A percentile compares a stretch with the other conserved stretches of the same genome.
Evolutionary conservation across 179 eudicot genomes (phyloP).

Genomic region (Gypsophila paniculata): DNA sequence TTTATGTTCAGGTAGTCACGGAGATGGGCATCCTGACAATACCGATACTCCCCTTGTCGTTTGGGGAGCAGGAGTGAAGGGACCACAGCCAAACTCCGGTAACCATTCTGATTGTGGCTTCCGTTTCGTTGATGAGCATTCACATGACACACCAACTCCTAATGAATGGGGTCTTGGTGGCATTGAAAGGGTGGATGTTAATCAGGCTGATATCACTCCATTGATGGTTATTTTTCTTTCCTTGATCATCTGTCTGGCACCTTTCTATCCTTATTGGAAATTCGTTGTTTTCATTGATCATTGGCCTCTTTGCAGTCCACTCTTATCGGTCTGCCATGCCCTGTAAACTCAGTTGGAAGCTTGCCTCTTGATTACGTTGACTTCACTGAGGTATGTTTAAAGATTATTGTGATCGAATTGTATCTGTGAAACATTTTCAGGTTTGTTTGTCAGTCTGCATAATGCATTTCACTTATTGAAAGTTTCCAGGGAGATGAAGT

Average conservation of each 20-base stretch:
- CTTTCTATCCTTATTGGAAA: conserved; percentile 8
- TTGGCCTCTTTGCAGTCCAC: conserved; percentile 63
- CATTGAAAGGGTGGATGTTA: conserved; percentile 88
- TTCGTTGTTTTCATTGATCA: conserved; percentile 14
- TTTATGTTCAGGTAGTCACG: conserved; percentile 76
- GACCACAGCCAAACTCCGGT: conserved; percentile 53
- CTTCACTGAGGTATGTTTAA: conserved; percentile 49
- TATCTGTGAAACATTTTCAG: neutral
- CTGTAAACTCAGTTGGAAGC: conserved; percentile 86
- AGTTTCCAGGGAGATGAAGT: conserved; percentile 71
- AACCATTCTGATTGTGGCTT: conserved; percentile 48
- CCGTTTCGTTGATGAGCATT: conserved; percentile 86
- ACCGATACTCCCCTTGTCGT: conserved; percentile 94
- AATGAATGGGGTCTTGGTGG: conserved; percentile 82
- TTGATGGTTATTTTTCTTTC: conserved; percentile 58
- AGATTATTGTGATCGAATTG: conserved; percentile 1
- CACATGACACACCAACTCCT: conserved; percentile 81
- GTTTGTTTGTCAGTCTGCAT: conserved; percentile 5
- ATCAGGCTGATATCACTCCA: conserved; percentile 98
- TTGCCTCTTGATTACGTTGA: conserved; percentile 71
- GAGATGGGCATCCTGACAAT: conserved; percentile 91
- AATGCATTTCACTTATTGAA: conserved; percentile 25
- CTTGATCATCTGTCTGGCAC: conserved; percentile 19
- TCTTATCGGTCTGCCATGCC: conserved; percentile 85
- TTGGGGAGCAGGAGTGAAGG: conserved; percentile 91